Evolutionary conservation across 106 monocot genomes (phyloP).

Genomic region (Phalaenopsis aphrodite): DNA sequence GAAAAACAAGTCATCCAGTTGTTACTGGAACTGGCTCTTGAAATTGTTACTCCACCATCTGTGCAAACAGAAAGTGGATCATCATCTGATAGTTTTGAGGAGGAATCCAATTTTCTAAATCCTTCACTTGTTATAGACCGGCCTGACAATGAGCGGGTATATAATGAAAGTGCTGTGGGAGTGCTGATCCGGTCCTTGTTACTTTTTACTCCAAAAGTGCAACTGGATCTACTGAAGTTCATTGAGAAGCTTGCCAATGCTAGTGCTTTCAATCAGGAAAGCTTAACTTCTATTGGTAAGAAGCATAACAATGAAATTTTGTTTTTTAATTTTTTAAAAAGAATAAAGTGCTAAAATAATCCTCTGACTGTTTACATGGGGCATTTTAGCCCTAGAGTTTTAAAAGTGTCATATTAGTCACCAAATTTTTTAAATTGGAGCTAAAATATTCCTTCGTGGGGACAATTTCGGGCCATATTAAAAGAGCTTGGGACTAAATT

Average conservation of each 20-base stretch:
- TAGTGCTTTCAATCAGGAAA: slow-evolving; percentile 90
- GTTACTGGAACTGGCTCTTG: slow-evolving; percentile 89
- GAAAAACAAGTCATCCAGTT: slow-evolving; percentile 86
- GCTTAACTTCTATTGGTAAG: slow-evolving; percentile 83
- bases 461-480: no score
- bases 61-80: slow-evolving; percentile 30
- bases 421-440: no score
- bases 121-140: slow-evolving; percentile 29
- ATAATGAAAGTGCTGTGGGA: slow-evolving; percentile 84
- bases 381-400: no score
- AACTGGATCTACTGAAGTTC: slow-evolving; percentile 76
- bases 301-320: slow-evolving; percentile 5
- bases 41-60: slow-evolving; percentile 81
- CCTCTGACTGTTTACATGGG: no score
- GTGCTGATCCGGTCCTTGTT: slow-evolving; percentile 82
- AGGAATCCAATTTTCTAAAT: slow-evolving; percentile 39
- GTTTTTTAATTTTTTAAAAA: slow-evolving; percentile 3
- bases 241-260: slow-evolving; percentile 75
- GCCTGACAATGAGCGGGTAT: slow-evolving; percentile 51
- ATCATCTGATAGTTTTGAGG: slow-evolving; percentile 34
- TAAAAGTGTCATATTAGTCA: no score
- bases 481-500: no score
- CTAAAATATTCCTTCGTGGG: no score
- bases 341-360: background rate
- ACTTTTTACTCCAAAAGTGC: slow-evolving; percentile 84